These are phyloP conservation scores for Phytophthora rubi DNA, from an alignment of 352 stramenopile genomes.

Conservation along the genomic window DNA sequence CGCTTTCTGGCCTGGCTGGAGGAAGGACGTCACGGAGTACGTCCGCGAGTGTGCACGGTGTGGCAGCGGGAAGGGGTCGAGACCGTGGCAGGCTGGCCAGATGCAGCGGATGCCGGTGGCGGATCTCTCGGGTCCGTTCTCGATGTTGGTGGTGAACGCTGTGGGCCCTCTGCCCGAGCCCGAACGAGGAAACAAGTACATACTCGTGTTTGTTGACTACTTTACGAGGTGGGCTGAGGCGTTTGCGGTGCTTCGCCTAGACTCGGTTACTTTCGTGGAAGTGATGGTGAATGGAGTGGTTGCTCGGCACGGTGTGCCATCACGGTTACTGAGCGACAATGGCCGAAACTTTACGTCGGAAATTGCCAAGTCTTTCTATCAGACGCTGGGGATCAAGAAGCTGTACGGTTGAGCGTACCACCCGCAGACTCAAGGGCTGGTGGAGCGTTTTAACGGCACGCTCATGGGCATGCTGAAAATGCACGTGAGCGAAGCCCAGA, in stretches of 20 bases:
- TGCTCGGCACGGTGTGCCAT: not conserved
- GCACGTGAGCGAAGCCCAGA: no score
- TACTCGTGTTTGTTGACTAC: not conserved
- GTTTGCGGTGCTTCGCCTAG: not conserved
- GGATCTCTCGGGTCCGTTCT: conserved; percentile 1
- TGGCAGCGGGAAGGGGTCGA: not conserved
- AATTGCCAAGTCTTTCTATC: conserved; percentile 11
- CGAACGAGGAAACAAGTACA: not conserved
- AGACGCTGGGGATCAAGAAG: conserved; percentile 10
- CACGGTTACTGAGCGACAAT: conserved; percentile 6
- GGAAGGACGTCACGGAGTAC: not conserved
- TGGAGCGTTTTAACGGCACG: no score
- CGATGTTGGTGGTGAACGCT: not conserved
- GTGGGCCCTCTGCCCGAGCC: not conserved
- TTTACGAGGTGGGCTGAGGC: not conserved
- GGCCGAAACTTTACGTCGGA: conserved; percentile 7
- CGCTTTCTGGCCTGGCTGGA: conserved; percentile 1
- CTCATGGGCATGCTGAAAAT: no score
- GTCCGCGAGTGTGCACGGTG: not conserved
- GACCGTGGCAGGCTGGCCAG: not conserved
- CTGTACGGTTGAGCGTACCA: not conserved
- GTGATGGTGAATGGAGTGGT: conserved; percentile 6
- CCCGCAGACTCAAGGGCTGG: no score
- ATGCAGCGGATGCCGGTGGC: conserved; percentile 14
- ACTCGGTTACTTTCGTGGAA: not conserved